These are phyloP conservation scores for Globisporangium carolinianum DNA, from an alignment of 352 stramenopile genomes.

Conservation along the genomic window DNA sequence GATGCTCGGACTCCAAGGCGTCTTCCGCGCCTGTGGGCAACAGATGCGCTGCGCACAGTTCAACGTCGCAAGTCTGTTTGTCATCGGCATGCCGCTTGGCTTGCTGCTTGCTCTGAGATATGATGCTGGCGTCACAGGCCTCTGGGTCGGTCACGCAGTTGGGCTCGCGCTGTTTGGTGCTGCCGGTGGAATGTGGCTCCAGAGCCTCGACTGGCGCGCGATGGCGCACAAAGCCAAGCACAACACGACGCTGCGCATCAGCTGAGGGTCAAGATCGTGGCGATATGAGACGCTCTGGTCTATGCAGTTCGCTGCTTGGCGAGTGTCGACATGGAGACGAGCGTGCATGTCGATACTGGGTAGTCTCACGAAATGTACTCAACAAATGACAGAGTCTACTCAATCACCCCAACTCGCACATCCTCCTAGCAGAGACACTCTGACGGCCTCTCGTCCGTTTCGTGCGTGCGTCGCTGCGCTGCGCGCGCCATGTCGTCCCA, in stretches of 20 bases:
- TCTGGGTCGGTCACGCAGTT: conserved; percentile 18
- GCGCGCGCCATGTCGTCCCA: conserved; percentile 64
- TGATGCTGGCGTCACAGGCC: conserved; percentile 12
- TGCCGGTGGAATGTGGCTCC: conserved; percentile 16
- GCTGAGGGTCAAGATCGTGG: not conserved
- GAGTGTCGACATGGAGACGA: not conserved
- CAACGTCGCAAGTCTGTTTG: conserved; percentile 16
- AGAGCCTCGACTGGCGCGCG: conserved; percentile 4
- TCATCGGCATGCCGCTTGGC: conserved; percentile 19
- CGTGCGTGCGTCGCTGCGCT: conserved; percentile 45
- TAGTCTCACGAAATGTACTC: too few relatives aligned
- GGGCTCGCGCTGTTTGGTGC: conserved; percentile 12
- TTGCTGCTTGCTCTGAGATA: conserved; percentile 14
- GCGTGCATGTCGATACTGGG: too few relatives aligned
- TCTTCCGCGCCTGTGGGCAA: conserved; percentile 15
- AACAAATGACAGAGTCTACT: too few relatives aligned
- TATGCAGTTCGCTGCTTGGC: not conserved
- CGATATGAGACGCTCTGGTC: not conserved
- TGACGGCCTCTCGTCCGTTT: conserved; percentile 20
- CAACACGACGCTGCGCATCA: conserved; percentile 10
- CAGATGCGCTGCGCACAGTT: conserved; percentile 14
- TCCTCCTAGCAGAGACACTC: conserved; percentile 19
- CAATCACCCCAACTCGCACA: too few relatives aligned
- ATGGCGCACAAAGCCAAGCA: conserved; percentile 12
- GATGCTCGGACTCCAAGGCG: conserved; percentile 9